A percentile compares a stretch with the other conserved stretches of the same genome.
Conservation (phyloP, 805 yeast genomes). For the Barnettozyma pratensis region DNA sequence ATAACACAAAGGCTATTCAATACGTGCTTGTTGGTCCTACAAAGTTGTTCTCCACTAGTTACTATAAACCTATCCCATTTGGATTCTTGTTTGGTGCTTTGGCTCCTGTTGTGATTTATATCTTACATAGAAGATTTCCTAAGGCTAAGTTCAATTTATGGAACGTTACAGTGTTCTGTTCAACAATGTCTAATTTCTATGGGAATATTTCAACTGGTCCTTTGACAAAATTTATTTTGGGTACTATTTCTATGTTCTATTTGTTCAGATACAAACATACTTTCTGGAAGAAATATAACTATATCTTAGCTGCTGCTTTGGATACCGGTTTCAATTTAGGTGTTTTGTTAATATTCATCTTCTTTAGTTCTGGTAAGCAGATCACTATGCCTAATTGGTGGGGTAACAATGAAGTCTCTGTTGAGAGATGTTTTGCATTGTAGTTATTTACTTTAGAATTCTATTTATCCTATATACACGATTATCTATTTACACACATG, state of each 20-base stretch:
- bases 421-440: background rate
- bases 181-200: background rate
- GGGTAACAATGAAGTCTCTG: background rate
- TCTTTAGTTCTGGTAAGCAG: background rate
- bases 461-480: too few relatives aligned
- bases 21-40: slow-evolving; percentile 3
- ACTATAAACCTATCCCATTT: background rate
- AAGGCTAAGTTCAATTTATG: background rate
- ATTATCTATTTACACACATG: too few relatives aligned
- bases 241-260: background rate
- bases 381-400: too few relatives aligned
- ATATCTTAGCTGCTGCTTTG: background rate
- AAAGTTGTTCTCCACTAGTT: background rate
- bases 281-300: background rate
- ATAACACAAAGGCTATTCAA: slow-evolving; percentile 3
- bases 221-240: background rate
- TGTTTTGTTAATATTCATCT: background rate
- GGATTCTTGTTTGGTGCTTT: background rate
- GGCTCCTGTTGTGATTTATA: background rate
- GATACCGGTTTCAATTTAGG: background rate
- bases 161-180: background rate
- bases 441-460: too few relatives aligned
- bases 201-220: background rate
- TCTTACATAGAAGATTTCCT: background rate
- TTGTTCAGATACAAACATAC: background rate